Base-by-base conservation (phyloP, 2,329 filamentous ascomycete species). In the Chrysosporium queenslandicum region DNA sequence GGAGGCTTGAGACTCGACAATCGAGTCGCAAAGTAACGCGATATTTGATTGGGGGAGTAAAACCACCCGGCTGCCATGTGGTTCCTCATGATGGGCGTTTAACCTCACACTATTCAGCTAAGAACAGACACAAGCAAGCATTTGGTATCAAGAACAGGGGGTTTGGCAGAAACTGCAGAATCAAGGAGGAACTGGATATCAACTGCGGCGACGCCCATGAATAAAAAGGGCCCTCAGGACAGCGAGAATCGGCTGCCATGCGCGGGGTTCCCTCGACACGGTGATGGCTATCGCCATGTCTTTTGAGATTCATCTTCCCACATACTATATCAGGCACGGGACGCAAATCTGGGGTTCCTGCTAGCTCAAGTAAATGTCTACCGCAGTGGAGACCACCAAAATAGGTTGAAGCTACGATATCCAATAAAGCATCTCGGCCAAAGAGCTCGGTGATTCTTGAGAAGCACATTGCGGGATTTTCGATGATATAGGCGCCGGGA, bases 1-100 rank as follows among this genome's bases (percentile, higher is more conserved):
- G 64, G 66, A 2, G 67, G 67, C 39, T 60, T 64, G 1, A 69
- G 58, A 50, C 62, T 69, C 21, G 66, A 61, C 4, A 60, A 23
- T 14, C 67, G 61, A 20, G 67, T 66, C 20, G 60, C 55, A 50
- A 69, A 59, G 46, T 70, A 69, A 18, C 58, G 60, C 12, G 12
- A 14, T 16, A 70, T 66, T 46, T 68, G 65, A 3, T 53, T 41
- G 18, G 62, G 61, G 32, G 66, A 68, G 53, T 64, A 66, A 41
- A 62, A 65, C 63, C 62, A 64, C 54, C 63, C 61, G 11, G 58
- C 57, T 53, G 56, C 59, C 63, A 64, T 65, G 56, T 60, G 55
- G 43, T 65, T 65, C 49, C 57, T 60, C 63, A 65, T 65, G n/a
- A 23, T 54, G 32, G 36, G n/a, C 4, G 39, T 4, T 8, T 12